These are phyloP conservation scores for Pythium periplocum DNA, from an alignment of 352 stramenopile genomes.

Conservation along the genomic window DNA sequence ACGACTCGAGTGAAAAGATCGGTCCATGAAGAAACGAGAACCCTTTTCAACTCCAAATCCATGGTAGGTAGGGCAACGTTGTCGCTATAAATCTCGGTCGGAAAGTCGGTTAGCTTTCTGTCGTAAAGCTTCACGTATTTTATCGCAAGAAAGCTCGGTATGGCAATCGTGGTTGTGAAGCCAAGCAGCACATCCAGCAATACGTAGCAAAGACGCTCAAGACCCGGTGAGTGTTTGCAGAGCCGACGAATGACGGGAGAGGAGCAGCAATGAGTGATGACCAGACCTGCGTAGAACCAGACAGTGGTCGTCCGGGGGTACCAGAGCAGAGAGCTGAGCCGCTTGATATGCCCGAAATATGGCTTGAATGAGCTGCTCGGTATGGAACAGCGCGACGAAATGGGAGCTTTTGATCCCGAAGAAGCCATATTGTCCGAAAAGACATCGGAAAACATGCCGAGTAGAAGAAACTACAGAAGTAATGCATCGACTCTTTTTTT, in stretches of 20 bases:
- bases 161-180: neutral
- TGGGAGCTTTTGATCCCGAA: neutral
- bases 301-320: too few species aligned
- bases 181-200: neutral
- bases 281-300: neutral
- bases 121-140: neutral
- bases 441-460: neutral
- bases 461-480: too few species aligned
- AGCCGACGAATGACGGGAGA: neutral
- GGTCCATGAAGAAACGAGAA: constrained; percentile 1
- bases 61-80: neutral
- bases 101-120: neutral
- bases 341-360: constrained; percentile 1
- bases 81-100: neutral
- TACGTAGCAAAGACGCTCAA: neutral
- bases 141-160: neutral
- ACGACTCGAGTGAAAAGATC: constrained; percentile 1
- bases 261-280: neutral
- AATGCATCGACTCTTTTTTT: too few species aligned
- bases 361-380: neutral
- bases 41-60: neutral
- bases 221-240: neutral
- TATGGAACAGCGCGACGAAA: neutral
- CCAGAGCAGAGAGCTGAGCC: neutral
- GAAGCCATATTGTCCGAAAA: constrained; percentile 2